Evolutionary conservation across 148 eudicot species (phyloP), one percentile per base, ranked within the genome.

Genomic region (Vaccinium myrtillus): DNA sequence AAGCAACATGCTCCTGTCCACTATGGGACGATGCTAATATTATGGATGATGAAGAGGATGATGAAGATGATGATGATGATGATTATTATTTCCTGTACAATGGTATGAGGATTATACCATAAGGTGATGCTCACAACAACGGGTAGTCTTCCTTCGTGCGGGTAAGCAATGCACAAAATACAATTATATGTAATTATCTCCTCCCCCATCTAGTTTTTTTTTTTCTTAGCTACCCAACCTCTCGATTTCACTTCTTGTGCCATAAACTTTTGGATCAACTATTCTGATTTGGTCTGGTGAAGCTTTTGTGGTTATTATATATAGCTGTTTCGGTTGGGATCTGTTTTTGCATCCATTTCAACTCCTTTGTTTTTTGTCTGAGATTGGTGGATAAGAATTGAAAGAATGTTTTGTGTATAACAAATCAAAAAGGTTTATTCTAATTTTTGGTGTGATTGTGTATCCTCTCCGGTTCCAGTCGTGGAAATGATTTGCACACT

Each of bases 1-100:
- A 84, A 36, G 86, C 87, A 13, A 89, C 90, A 5, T 91, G 92
- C 80, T 69, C 83, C 36, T 89, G 92, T 81, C 85, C 87, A 8
- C 87, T 89, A 63, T 91, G 91, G 91, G 90, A 91, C 65, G 90
- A 86, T 27, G 74, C 1, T 23, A 65, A 2, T 3, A 69, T 69
- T 27, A 10, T 13, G 74, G 71, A 67, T n/a, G 32, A 65, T 23
- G 71, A 23, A 65, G 32, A 65, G 3, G 70, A 65, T 65, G 25
- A 65, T 65, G 70, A 65, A 9, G 70, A 61, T 1, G 69, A 65
- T 9, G 15, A 27, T 25, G 39, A 27, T 27, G 36, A 27, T 25
- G 39, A 27, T 27, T 13, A 27, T 67, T 4, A 10, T 67, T 2
- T 69, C 27, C 9, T 12, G 16, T 27, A 69, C 15, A 23, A 69